Conservation (phyloP, 140 eudicot species). For the Bidens hawaiensis region DNA sequence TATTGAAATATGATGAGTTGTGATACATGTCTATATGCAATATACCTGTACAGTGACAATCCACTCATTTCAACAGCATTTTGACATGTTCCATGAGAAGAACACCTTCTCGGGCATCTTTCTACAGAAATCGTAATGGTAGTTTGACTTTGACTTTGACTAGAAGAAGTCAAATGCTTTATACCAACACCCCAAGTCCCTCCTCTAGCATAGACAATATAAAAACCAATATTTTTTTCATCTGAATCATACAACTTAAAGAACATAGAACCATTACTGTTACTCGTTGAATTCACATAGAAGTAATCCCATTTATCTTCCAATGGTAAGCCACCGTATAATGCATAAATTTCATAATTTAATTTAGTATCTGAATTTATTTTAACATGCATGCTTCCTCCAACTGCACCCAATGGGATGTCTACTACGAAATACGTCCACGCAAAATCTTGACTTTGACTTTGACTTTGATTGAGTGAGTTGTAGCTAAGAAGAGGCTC, state of each 20-base stretch:
- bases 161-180: constrained; percentile 34
- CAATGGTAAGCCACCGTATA: constrained; percentile 66
- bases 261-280: constrained; percentile 60
- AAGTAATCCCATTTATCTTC: constrained; percentile 56
- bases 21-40: constrained; percentile 2
- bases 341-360: constrained; percentile 45
- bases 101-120: constrained; percentile 72
- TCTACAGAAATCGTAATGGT: constrained; percentile 60
- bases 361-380: constrained; percentile 34
- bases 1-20: constrained; percentile 7
- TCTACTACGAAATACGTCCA: constrained; percentile 76
- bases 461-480: constrained; percentile 21
- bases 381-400: constrained; percentile 57
- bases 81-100: constrained; percentile 74
- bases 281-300: constrained; percentile 45
- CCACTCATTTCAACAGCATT: constrained; percentile 39
- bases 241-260: constrained; percentile 62
- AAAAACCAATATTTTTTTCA: constrained; percentile 54
- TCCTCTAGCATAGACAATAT: constrained; percentile 57
- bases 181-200: constrained; percentile 83
- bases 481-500: constrained; percentile 72
- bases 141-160: constrained; percentile 35
- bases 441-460: constrained; percentile 30
- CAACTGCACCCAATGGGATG: constrained; percentile 64
- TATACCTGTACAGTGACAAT: constrained; percentile 38